phyloP scores from a whole-genome alignment of 345 rosid species.

The Cochlearia excelsa region DNA sequence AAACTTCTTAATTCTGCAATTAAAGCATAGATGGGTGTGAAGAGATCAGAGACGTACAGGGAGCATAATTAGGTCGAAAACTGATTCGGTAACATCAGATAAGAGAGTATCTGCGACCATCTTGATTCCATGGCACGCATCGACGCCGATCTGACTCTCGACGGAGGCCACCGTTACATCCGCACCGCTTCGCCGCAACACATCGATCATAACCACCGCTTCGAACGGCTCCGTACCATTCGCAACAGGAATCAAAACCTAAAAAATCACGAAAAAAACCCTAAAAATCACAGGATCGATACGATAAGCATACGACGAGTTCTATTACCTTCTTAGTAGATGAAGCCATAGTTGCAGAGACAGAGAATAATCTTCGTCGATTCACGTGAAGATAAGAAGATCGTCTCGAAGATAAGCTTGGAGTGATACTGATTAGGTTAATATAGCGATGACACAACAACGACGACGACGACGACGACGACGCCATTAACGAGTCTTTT shows the following conservation, averaged over 20 bases:
- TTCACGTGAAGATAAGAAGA: slow-evolving; percentile 26
- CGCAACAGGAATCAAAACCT: slow-evolving; percentile 95
- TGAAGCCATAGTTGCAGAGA: slow-evolving; percentile 56
- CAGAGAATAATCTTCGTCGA: slow-evolving; percentile 33
- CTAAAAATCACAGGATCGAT: slow-evolving; percentile 26
- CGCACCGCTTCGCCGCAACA: slow-evolving; percentile 77
- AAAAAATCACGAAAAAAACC: neutral
- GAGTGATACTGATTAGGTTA: slow-evolving; percentile 23
- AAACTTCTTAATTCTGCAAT: neutral
- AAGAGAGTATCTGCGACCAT: slow-evolving; percentile 70
- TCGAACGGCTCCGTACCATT: slow-evolving; percentile 94
- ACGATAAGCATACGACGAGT: neutral
- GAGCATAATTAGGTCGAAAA: slow-evolving; percentile 72
- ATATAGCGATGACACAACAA: slow-evolving; percentile 19
- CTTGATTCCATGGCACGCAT: slow-evolving; percentile 71
- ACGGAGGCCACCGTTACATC: slow-evolving; percentile 84
- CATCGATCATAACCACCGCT: slow-evolving; percentile 81
- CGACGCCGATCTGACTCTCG: slow-evolving; percentile 62
- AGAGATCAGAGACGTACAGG: slow-evolving; percentile 50
- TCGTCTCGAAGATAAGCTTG: slow-evolving; percentile 16
- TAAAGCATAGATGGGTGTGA: neutral
- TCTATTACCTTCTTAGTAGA: slow-evolving; percentile 48
- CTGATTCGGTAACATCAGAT: slow-evolving; percentile 46
- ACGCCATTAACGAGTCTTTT: slow-evolving; percentile 31
- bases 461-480: slow-evolving; percentile 10